Evolutionary conservation across 2,329 filamentous ascomycete species (phyloP).

Genomic region (Mycosphaerelloides madeirae): DNA sequence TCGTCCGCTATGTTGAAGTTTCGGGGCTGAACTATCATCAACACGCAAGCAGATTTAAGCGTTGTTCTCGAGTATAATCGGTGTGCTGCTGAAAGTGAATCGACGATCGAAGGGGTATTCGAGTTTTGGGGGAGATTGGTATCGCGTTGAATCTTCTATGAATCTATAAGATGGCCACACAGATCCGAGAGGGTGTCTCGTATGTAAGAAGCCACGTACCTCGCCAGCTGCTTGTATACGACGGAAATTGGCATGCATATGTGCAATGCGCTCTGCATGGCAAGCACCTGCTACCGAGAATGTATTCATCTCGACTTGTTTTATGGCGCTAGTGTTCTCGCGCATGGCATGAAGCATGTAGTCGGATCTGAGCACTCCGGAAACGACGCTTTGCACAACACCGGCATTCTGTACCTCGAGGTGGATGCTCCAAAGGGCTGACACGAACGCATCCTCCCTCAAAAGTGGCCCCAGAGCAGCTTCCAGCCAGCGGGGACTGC

Average conservation of each 20-base stretch:
- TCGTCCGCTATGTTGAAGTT: slow-evolving; percentile 46
- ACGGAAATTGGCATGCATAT: slow-evolving; percentile 40
- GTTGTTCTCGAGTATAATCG: slow-evolving; percentile 27
- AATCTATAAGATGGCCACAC: too few relatives aligned
- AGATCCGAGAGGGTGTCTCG: background rate
- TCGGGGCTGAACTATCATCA: slow-evolving; percentile 42
- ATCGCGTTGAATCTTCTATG: too few relatives aligned
- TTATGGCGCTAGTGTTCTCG: slow-evolving; percentile 25
- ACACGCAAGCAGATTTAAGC: slow-evolving; percentile 31
- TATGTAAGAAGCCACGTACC: slow-evolving; percentile 5
- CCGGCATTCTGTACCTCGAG: slow-evolving; percentile 30
- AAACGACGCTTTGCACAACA: slow-evolving; percentile 30
- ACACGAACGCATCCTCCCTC: slow-evolving; percentile 33
- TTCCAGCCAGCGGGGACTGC: slow-evolving; percentile 38
- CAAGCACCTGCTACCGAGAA: slow-evolving; percentile 40
- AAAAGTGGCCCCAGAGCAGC: slow-evolving; percentile 31
- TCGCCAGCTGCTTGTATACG: background rate
- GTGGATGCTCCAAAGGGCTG: slow-evolving; percentile 38
- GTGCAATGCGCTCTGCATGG: slow-evolving; percentile 37
- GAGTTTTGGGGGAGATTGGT: slow-evolving; percentile 30
- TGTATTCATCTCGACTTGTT: slow-evolving; percentile 47
- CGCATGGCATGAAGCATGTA: slow-evolving; percentile 39
- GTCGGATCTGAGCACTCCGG: slow-evolving; percentile 42
- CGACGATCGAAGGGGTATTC: slow-evolving; percentile 31
- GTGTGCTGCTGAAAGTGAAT: slow-evolving; percentile 34